Base-by-base conservation (phyloP, 192 early-diverging fungal genomes). In the Chytriomyces sp. region DNA sequence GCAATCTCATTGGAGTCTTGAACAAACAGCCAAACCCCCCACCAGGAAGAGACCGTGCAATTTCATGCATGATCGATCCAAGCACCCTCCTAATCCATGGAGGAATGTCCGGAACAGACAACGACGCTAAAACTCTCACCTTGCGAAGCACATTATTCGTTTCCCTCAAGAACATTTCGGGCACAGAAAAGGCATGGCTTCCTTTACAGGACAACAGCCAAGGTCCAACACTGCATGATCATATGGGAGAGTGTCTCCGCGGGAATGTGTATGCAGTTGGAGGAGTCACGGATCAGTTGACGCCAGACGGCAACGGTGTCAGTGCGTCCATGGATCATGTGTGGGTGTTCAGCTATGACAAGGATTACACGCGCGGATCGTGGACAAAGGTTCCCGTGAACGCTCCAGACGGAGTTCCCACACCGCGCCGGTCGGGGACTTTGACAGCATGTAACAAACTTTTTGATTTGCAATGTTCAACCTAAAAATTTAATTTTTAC, bases 81-180 rank as follows among this genome's bases (percentile, higher is more conserved):
- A 43, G n/a, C 7, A 75, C 63, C 10, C 11, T 66, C 18, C 23
- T 75, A 6, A 75, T 75, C 20, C 73, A 75, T 26, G 73, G 73
- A 18, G 73, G 73, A 49, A n/a, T 43, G 18, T 23, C 20, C 18
- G 73, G 73, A 11, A 9, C 48, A 6, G 73, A 75, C 73, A 63
- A 63, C 47, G n/a, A 18, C 8, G 26, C 24, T 20, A 18, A n/a
- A 23, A 63, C 71, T 8, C 11, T 26, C 13, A 75, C 73, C 6
- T 8, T 75, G 5, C 73, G 66, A 53, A 45, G 63, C 24, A 75
- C 73, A 6, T 75, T 35, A 10, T 50, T 75, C 11, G 26, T 75
- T 18, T 26, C 24, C 45, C 61, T 75, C 49, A 18, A 24, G 16
- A 75, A 65, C 50, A 45, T 26, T 18, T 45, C 64, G 3, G n/a